Evolutionary conservation across 805 yeast species (phyloP), one percentile per base, ranked within the genome.

Genomic region (Teunomyces tritomae): DNA sequence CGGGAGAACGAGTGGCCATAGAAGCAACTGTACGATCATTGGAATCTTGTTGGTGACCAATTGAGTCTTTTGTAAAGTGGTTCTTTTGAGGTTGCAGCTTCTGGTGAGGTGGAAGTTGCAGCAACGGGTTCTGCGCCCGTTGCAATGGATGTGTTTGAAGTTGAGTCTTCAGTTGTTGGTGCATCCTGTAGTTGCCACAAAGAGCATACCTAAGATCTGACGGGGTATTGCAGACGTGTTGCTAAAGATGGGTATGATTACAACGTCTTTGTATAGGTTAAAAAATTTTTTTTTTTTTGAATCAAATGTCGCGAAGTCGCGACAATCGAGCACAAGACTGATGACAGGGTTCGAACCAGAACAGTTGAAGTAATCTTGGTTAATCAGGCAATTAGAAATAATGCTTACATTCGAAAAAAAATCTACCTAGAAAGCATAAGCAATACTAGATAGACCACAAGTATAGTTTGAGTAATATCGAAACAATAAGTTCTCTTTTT

Each of bases 181-280:
- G 40, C 40, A 37, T 37, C 40, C 40, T 37, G 40, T 37, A n/a
- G 28, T 37, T 16, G 28, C 40, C 27, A 37, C 40, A 37, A 37
- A 37, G 40, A 37, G 40, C 40, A 37, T 37, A 20, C 28, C 27
- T 37, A 14, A 37, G 40, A 24, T 13, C 40, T 26, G 16, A 37
- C 29, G 28, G 40, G 40, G 40, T 37, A 28, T 24, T 16, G 11
- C 27, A 37, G 14, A 37, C 27, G 8, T 37, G 28, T 13, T 37
- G 26, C 26, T 37, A 16, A 17, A 20, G 40, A 17, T 37, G 29
- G 39, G 40, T 37, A 24, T 28, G 28, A 11, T 26, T 7, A 13
- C n/a, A 20, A 11, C 16, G 40, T n/a, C 27, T n/a, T 36, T 16
- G 26, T 26, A 10, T 37, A n/a, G 33, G 36, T 26, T 37, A 37